Conservation (phyloP, 768 basidiomycete species). For the Mycena vitilis region DNA sequence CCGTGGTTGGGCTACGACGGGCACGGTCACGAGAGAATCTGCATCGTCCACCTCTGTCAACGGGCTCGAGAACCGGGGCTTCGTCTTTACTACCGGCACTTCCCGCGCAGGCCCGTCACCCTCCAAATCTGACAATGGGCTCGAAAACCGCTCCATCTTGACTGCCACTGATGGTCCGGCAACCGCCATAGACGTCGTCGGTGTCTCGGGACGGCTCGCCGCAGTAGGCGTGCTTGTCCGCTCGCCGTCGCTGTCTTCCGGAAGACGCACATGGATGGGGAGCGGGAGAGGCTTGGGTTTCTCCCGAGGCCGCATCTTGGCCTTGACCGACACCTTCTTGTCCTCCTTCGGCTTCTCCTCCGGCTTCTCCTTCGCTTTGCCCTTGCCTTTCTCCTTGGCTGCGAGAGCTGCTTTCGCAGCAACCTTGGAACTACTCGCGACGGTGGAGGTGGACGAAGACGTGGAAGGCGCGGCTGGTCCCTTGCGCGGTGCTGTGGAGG, state of each 20-base stretch:
- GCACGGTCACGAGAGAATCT: background rate
- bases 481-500: constrained; percentile 13
- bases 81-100: background rate
- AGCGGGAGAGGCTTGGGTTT: constrained; percentile 44
- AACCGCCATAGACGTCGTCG: background rate
- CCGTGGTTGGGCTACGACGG: background rate
- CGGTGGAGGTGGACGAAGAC: constrained; percentile 22
- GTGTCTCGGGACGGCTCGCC: constrained; percentile 27
- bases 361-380: constrained; percentile 37
- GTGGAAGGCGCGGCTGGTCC: background rate
- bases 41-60: constrained; percentile 17
- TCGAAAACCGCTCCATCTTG: constrained; percentile 16
- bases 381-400: constrained; percentile 36
- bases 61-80: constrained; percentile 19
- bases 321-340: constrained; percentile 48
- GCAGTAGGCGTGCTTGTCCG: constrained; percentile 21
- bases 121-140: constrained; percentile 29
- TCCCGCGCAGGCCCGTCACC: constrained; percentile 12
- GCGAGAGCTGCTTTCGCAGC: constrained; percentile 6
- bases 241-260: constrained; percentile 40
- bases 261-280: constrained; percentile 45
- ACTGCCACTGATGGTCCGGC: background rate
- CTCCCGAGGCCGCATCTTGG: constrained; percentile 50
- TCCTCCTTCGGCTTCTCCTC: constrained; percentile 29
- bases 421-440: constrained; percentile 27